phyloP scores from a whole-genome alignment of 2,329 filamentous ascomycete species.

The Venturia nashicola region DNA sequence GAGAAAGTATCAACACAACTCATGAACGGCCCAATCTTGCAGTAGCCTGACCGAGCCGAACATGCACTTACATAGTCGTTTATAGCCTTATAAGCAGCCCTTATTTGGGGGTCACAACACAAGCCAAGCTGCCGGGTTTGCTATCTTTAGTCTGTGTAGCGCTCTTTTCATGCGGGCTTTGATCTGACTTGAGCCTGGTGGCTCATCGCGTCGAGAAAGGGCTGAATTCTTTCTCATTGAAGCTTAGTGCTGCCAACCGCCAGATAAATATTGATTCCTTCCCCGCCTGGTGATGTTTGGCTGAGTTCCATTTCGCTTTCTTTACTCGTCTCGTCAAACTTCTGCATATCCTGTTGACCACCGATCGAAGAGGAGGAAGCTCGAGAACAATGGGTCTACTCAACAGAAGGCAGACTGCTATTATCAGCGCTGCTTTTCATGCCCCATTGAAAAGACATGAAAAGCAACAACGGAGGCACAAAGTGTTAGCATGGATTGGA shows the following conservation, averaged over 20 bases:
- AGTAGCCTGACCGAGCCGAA: background rate
- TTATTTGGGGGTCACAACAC: too few relatives aligned
- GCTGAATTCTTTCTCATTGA: background rate
- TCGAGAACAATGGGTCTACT: background rate
- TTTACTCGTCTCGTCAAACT: background rate
- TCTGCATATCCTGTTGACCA: background rate
- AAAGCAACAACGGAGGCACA: conserved; percentile 1
- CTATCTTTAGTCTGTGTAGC: background rate
- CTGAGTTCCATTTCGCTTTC: background rate
- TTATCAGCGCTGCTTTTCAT: background rate
- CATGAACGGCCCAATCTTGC: background rate
- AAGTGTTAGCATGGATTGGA: conserved; percentile 19
- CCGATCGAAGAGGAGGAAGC: background rate
- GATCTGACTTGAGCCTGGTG: background rate
- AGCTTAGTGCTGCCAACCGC: background rate
- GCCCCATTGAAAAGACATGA: background rate
- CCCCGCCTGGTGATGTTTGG: background rate
- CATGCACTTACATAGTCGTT: background rate
- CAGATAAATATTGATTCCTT: background rate
- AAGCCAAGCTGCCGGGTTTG: background rate
- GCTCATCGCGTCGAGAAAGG: background rate
- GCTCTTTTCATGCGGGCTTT: background rate
- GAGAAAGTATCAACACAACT: background rate
- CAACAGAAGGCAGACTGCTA: background rate
- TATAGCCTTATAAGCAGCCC: too few relatives aligned